Conservation (phyloP, 345 rosid genomes). For the Ricinus communis region DNA sequence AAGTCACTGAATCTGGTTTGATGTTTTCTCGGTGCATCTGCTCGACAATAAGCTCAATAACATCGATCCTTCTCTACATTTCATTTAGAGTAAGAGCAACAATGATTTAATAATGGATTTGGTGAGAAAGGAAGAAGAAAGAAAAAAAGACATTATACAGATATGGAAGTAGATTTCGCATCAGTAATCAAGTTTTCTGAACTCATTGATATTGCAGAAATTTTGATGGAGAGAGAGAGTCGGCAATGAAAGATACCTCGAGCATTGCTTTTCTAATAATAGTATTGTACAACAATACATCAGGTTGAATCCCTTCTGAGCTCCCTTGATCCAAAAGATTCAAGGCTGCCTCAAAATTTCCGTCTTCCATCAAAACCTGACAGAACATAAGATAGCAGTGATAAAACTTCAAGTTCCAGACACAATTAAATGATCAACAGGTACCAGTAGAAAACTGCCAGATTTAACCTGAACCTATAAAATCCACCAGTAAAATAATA, state of each 20-base stretch:
- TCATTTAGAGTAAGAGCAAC: background rate
- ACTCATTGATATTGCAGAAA: background rate
- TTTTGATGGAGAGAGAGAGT: background rate
- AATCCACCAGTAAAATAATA: background rate
- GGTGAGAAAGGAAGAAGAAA: background rate
- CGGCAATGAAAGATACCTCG: constrained; percentile 39
- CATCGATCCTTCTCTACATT: constrained; percentile 58
- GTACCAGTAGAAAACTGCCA: background rate
- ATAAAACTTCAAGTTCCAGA: constrained; percentile 5
- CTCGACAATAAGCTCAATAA: constrained; percentile 59
- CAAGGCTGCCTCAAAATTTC: constrained; percentile 52
- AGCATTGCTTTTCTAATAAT: constrained; percentile 50
- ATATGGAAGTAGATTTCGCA: background rate
- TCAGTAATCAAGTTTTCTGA: background rate
- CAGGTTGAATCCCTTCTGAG: constrained; percentile 47
- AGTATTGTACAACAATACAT: constrained; percentile 60
- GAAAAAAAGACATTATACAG: background rate
- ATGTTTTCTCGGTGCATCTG: constrained; percentile 56
- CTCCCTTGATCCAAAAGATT: constrained; percentile 52
- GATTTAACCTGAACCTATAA: background rate
- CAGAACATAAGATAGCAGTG: constrained; percentile 18
- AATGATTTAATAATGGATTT: background rate
- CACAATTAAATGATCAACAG: background rate
- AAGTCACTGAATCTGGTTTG: constrained; percentile 72
- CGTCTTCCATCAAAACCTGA: constrained; percentile 55